Conservation (phyloP, 208 protist species). For the Crithidia expoeki region DNA sequence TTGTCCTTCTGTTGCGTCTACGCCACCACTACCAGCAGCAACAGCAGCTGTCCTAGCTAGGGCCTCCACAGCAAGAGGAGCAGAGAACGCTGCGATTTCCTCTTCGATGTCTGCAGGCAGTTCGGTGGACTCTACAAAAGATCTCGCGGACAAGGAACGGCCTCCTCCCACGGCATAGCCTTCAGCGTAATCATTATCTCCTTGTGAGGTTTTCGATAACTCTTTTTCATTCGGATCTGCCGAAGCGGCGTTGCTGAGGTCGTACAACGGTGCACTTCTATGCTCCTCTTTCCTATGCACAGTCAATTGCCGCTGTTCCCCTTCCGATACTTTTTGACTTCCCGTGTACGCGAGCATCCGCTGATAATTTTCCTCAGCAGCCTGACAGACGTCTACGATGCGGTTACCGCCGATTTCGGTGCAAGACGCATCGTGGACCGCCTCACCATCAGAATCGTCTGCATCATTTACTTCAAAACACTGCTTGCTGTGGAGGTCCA, state of each 20-base stretch:
- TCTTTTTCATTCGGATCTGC: neutral
- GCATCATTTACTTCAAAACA: neutral
- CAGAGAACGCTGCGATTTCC: neutral
- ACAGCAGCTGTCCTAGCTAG: no score
- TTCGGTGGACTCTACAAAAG: neutral
- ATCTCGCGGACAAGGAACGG: neutral
- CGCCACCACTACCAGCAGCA: neutral
- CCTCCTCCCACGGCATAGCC: neutral
- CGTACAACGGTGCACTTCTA: conserved; percentile 25
- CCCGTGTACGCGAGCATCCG: neutral
- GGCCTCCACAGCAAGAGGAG: no score
- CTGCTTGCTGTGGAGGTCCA: neutral
- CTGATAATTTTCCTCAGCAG: conserved; percentile 21
- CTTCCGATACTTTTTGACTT: neutral
- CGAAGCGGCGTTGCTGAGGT: conserved; percentile 26
- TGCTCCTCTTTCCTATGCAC: neutral
- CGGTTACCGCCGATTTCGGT: no score
- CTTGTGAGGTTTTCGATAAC: neutral
- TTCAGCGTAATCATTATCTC: neutral
- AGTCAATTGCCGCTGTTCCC: neutral
- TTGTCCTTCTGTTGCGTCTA: neutral
- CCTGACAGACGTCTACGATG: neutral
- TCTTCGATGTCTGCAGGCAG: neutral
- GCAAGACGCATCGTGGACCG: no score
- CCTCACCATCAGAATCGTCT: no score